Evolutionary conservation across 2,329 filamentous ascomycete species (phyloP).

Genomic region (Dothideomycetidae sp.): DNA sequence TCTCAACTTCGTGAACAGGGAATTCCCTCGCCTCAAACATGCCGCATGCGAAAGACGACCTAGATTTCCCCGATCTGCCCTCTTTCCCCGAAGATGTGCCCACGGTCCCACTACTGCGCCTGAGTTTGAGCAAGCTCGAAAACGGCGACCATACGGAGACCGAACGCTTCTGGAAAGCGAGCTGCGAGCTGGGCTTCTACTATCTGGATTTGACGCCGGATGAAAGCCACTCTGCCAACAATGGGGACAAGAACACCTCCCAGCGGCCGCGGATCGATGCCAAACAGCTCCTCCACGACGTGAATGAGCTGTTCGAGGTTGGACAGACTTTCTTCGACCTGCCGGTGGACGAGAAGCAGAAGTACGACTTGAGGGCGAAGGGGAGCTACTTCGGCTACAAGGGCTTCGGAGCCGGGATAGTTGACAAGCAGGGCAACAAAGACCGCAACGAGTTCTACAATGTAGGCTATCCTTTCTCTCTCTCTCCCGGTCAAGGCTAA

Average conservation of each 20-base stretch:
- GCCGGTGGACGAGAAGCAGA: constrained; percentile 36
- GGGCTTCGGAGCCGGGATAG: constrained; percentile 29
- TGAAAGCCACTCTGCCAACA: constrained; percentile 3
- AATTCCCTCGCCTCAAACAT: no score
- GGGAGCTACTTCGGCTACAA: constrained; percentile 40
- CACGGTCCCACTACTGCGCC: constrained; percentile 27
- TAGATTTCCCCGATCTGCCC: constrained; percentile 23
- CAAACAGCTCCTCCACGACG: constrained; percentile 28
- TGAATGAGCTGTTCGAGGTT: constrained; percentile 33
- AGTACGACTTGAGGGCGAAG: constrained; percentile 38
- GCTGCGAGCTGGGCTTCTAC: constrained; percentile 40
- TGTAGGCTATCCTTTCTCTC: constrained; percentile 19
- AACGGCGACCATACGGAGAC: constrained; percentile 21
- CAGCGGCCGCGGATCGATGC: constrained; percentile 20
- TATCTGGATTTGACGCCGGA: constrained; percentile 35
- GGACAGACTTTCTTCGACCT: constrained; percentile 35
- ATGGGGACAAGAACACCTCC: neutral
- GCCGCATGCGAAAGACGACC: constrained; percentile 2
- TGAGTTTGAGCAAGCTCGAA: constrained; percentile 25
- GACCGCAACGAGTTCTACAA: constrained; percentile 44
- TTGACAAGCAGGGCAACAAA: constrained; percentile 34
- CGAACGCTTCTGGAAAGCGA: constrained; percentile 25
- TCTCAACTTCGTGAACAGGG: no score
- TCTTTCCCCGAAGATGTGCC: constrained; percentile 29
- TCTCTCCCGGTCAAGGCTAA: constrained; percentile 1